phyloP scores from a whole-genome alignment of 257 asterid species.

The Solanum neorickii region DNA sequence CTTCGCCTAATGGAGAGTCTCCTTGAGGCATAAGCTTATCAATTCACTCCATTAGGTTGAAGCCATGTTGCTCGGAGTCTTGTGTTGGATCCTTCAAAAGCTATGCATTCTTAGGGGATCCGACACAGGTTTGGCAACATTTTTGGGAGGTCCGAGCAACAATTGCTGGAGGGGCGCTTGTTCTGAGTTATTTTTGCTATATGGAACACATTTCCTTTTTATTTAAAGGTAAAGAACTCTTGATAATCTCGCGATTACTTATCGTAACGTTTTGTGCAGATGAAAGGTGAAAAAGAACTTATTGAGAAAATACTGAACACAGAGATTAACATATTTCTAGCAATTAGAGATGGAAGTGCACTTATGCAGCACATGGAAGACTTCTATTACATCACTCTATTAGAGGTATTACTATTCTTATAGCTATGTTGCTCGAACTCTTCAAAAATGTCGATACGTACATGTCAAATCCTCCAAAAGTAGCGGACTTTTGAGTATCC shows the following conservation, averaged over 20 bases:
- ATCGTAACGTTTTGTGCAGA: slow-evolving; percentile 25
- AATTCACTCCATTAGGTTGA: neutral
- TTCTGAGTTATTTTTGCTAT: neutral
- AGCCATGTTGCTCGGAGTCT: neutral
- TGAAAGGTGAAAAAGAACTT: slow-evolving; percentile 93
- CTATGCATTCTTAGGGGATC: neutral
- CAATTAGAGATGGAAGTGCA: slow-evolving; percentile 98
- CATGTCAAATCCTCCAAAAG: neutral
- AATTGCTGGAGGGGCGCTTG: neutral
- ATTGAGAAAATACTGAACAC: slow-evolving; percentile 89
- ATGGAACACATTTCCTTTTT: neutral
- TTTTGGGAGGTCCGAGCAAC: neutral
- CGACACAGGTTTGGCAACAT: neutral
- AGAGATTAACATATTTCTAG: slow-evolving; percentile 74
- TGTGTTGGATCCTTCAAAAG: neutral
- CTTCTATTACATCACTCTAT: slow-evolving; percentile 73
- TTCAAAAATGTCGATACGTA: neutral
- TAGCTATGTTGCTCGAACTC: neutral
- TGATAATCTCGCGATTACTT: neutral
- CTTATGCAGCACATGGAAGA: slow-evolving; percentile 99
- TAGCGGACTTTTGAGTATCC: neutral
- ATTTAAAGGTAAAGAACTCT: neutral
- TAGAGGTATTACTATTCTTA: slow-evolving; percentile 44
- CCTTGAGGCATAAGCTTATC: neutral
- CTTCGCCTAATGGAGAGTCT: neutral